Evolutionary conservation across 768 basidiomycete species (phyloP), one percentile per base, ranked within the genome.

Genomic region (Amyloporia xantha): DNA sequence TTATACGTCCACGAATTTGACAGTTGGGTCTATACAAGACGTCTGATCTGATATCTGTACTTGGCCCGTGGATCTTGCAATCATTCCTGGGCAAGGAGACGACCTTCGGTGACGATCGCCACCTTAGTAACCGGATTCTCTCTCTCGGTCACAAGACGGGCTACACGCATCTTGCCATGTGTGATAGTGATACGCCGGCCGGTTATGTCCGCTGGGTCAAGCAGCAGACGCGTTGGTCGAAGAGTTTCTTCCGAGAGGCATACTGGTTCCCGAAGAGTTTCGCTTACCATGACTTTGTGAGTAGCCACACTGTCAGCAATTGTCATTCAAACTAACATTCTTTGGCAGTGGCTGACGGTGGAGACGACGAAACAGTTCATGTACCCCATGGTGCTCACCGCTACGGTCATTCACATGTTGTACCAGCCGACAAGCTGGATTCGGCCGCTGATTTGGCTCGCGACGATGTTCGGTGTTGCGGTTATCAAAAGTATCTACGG

Each of bases 151-250:
- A 49, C 42, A 50, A 47, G 28, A 59, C 58, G 1, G 50, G 48
- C 7, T 54, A 57, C 51, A 54, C 53, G 10, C 56, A 59, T 37
- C 51, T 47, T 17, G 53, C 56, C 7, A 47, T 47, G 43, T 57
- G 56, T 33, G 47, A 57, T 39, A 57, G 54, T 35, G 58, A 59
- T 19, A 51, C 58, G 6, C 58, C 58, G 4, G 45, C 53, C 17
- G 44, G 47, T 7, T 59, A 54, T 43, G 58, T 59, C 4, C 56
- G 58, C 25, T 59, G 58, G 58, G 51, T 59, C 47, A 59, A 59
- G 52, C 58, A 59, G 51, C 58, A 59, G 49, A 57, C 56, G 12
- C 50, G 58, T 19, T 59, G 58, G 58, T 59, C 58, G 9, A 57
- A 57, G 48, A 44, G 41, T 0, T 57, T 55, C 51, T 59, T 57